Base-by-base conservation (phyloP, 305 asterid species). In the Withania somnifera region DNA sequence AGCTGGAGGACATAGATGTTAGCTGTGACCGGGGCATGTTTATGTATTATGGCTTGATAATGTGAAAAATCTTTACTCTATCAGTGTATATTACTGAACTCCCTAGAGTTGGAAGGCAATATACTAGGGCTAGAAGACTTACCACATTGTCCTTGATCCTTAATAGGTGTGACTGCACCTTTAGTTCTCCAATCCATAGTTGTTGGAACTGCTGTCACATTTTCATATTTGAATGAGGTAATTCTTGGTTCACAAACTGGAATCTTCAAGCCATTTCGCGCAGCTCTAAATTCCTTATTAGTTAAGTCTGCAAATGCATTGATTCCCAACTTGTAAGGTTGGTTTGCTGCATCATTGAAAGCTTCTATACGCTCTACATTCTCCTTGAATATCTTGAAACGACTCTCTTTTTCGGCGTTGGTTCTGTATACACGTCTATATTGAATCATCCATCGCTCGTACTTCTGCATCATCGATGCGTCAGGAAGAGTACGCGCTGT, bases 131-230 rank as follows among this genome's bases (percentile, higher is more conserved):
- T 24, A 58, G 40, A 32, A 40, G 15, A 54, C 81, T 84, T 89
- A 89, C 94, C 90, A 68, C 92, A 89, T 77, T 88, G 87, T 51
- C 88, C 91, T 81, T 91, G 92, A 86, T 90, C 80, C 83, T 91
- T 91, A 61, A 88, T 15, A 0, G 91, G 89, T 20, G 93, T 88
- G 83, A 91, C 95, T 0, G 93, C 93, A 1, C 93, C 95, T 50
- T 83, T 86, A 47, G 52, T 82, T 67, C 92, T 86, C 95, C 92
- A 91, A 30, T 91, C 93, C 84, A 91, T 73, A 63, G 82, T 84
- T 7, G 88, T 5, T 6, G 91, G 92, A 26, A 89, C 83, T 69
- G 84, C 87, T 30, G 76, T 84, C 75, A 84, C 86, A 73, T 87
- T 89, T 57, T 84, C 89, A n/a, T 90, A 89, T 83, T 45, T 89